Evolutionary conservation across 2,329 filamentous ascomycete genomes (phyloP).

Genomic region (Fusarium acutatum): DNA sequence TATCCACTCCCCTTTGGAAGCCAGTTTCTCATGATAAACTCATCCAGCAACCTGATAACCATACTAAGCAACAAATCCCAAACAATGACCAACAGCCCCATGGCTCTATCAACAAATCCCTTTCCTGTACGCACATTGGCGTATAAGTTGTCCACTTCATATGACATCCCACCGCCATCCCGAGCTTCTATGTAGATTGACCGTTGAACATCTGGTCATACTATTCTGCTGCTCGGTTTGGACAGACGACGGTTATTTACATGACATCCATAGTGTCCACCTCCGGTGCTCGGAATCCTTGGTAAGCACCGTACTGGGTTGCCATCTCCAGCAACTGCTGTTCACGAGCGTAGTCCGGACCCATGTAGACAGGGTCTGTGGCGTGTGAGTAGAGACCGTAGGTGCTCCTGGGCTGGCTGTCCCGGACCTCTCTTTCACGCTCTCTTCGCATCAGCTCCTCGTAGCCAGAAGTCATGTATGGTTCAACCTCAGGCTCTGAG

Average conservation of each 20-base stretch:
- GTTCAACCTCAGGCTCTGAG: slow-evolving; percentile 66
- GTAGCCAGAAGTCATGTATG: slow-evolving; percentile 87
- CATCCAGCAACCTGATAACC: slow-evolving; percentile 18
- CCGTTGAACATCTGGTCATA: slow-evolving; percentile 9
- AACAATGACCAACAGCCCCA: slow-evolving; percentile 18
- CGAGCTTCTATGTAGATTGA: slow-evolving; percentile 13
- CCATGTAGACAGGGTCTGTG: slow-evolving; percentile 75
- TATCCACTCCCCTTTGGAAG: slow-evolving; percentile 13
- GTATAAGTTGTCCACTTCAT: background rate
- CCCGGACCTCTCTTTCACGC: slow-evolving; percentile 57
- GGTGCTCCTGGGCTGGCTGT: slow-evolving; percentile 49
- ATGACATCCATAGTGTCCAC: slow-evolving; percentile 60
- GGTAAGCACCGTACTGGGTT: slow-evolving; percentile 72
- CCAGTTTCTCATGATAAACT: slow-evolving; percentile 20
- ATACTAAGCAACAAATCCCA: slow-evolving; percentile 21
- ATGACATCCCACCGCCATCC: background rate
- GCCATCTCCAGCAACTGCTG: slow-evolving; percentile 69
- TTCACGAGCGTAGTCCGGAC: slow-evolving; percentile 55
- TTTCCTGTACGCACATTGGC: background rate
- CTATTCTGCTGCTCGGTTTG: slow-evolving; percentile 25
- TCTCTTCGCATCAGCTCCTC: slow-evolving; percentile 73
- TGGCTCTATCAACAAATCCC: background rate
- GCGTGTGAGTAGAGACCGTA: slow-evolving; percentile 64
- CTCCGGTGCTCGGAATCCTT: slow-evolving; percentile 56
- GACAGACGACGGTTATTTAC: slow-evolving; percentile 39